These are phyloP conservation scores for Mortierella sp. DNA, from an alignment of 371 early-diverging fungal genomes.

Conservation along the genomic window DNA sequence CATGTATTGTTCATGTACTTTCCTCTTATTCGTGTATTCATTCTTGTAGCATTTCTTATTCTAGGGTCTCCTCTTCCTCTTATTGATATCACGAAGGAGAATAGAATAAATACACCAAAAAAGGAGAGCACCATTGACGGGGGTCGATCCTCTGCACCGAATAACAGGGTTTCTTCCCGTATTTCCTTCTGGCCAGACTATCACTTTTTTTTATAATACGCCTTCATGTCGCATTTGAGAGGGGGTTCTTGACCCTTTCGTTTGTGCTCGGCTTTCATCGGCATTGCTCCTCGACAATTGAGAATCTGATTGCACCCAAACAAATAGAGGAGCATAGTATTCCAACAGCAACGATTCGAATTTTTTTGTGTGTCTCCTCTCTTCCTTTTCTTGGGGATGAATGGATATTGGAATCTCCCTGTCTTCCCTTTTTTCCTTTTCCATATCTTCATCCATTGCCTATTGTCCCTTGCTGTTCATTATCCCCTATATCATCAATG, in stretches of 20 bases:
- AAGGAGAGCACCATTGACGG: background rate
- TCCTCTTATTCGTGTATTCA: background rate
- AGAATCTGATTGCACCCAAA: background rate
- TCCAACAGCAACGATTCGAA: conserved; percentile 40
- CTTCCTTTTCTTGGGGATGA: conserved; percentile 26
- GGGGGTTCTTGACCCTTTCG: background rate
- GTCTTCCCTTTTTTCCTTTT: background rate
- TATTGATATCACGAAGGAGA: background rate
- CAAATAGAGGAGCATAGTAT: conserved; percentile 16
- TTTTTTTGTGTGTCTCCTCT: conserved; percentile 9
- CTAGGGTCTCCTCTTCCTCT: background rate
- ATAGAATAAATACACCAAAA: background rate
- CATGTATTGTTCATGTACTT: background rate
- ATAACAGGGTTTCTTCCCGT: background rate
- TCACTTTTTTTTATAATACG: background rate
- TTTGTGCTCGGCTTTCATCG: background rate
- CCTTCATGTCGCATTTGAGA: background rate
- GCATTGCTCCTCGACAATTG: background rate
- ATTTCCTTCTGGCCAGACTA: background rate
- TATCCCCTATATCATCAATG: background rate
- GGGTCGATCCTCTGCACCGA: background rate
- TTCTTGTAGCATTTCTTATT: background rate
- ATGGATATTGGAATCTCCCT: conserved; percentile 48
- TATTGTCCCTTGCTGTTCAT: background rate
- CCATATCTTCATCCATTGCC: background rate